These are phyloP conservation scores for Striga hermonthica DNA, from an alignment of 305 asterid genomes.

Conservation along the genomic window DNA sequence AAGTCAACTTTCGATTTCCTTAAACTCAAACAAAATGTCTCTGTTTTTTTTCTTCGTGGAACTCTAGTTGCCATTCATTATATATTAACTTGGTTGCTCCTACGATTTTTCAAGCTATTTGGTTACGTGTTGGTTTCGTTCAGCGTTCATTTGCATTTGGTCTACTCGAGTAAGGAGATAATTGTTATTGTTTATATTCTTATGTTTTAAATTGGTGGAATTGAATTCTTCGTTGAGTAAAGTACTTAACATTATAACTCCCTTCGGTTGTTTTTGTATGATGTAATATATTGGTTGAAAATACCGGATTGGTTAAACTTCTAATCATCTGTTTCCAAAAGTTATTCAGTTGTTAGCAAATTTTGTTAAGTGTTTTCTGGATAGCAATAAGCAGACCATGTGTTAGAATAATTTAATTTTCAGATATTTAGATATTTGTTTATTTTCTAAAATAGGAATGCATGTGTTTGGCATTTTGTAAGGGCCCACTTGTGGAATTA, in stretches of 20 bases:
- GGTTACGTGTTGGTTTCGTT: conserved; percentile 70
- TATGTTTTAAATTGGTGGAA: conserved; percentile 12
- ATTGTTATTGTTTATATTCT: conserved; percentile 29
- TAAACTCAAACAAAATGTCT: conserved; percentile 21
- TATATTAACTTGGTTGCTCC: conserved; percentile 29
- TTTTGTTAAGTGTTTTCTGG: too few species aligned
- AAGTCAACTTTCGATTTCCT: conserved; percentile 30
- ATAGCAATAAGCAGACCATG: too few species aligned
- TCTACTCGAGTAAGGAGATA: conserved; percentile 79
- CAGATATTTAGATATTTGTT: too few species aligned
- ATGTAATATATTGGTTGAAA: too few species aligned
- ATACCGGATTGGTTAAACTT: too few species aligned
- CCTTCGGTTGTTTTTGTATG: too few species aligned
- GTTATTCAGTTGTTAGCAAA: too few species aligned
- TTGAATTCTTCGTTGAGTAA: conserved; percentile 11
- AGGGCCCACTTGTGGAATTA: too few species aligned
- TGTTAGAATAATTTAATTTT: too few species aligned
- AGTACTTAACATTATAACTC: conserved; percentile 23
- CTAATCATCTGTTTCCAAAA: too few species aligned
- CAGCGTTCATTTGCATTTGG: conserved; percentile 95
- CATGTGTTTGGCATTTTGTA: too few species aligned
- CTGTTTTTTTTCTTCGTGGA: not conserved
- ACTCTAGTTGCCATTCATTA: conserved; percentile 27
- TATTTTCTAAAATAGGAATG: too few species aligned
- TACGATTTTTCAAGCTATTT: conserved; percentile 65